Evolutionary conservation across 2,329 filamentous ascomycete genomes (phyloP).

Genomic region (Cladosporium sp.): DNA sequence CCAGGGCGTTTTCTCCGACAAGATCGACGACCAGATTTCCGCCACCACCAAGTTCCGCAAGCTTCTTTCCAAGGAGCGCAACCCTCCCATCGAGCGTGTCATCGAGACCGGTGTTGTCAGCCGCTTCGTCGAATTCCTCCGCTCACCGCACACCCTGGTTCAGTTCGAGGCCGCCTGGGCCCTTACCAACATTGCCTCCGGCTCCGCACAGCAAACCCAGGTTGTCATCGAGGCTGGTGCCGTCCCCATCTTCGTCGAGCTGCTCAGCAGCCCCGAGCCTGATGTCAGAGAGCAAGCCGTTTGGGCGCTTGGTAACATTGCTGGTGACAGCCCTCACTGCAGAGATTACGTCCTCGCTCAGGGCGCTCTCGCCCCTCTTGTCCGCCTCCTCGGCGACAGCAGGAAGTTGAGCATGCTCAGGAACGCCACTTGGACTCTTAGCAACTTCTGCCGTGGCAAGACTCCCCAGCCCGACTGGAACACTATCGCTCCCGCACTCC

Average conservation of each 20-base stretch:
- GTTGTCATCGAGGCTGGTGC: conserved; percentile 98
- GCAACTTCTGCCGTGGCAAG: conserved; percentile 99
- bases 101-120: conserved; percentile 98
- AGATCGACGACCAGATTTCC: conserved; percentile 96
- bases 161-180: conserved; percentile 99
- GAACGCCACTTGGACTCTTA: conserved; percentile 97
- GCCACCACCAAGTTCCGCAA: conserved; percentile 98
- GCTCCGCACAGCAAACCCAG: conserved; percentile 94
- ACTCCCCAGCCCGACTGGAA: conserved; percentile 97
- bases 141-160: conserved; percentile 93
- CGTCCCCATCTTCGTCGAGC: conserved; percentile 96
- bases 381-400: conserved; percentile 88
- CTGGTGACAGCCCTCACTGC: conserved; percentile 95
- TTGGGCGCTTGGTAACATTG: conserved; percentile 98
- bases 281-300: conserved; percentile 98
- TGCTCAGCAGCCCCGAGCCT: conserved; percentile 90
- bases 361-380: conserved; percentile 83
- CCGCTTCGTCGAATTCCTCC: conserved; percentile 96
- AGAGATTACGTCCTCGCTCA: conserved; percentile 92
- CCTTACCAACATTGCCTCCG: conserved; percentile 97
- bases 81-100: conserved; percentile 97
- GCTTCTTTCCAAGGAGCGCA: conserved; percentile 95
- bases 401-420: conserved; percentile 98
- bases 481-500: conserved; percentile 89
- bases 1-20: conserved; percentile 93